phyloP scores from a whole-genome alignment of 2,329 filamentous ascomycete species.

The Fusarium setosum region DNA sequence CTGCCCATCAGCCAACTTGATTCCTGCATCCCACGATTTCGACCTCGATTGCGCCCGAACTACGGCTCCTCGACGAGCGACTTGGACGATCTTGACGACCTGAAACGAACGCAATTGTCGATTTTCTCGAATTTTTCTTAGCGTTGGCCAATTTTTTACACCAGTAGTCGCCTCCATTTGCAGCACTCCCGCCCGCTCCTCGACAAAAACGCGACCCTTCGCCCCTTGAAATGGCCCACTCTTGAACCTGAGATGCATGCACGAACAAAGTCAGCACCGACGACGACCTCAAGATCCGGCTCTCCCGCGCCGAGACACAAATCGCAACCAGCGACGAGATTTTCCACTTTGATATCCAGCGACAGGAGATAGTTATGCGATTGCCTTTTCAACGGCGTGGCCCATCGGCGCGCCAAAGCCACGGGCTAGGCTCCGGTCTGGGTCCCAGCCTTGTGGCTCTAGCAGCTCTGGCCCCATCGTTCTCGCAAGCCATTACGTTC shows the following conservation, averaged over 20 bases:
- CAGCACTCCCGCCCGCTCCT: conserved; percentile 15
- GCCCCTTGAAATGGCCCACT: conserved; percentile 44
- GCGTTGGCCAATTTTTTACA: not conserved
- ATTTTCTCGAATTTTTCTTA: conserved; percentile 7
- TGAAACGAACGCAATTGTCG: conserved; percentile 1
- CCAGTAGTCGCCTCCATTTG: not conserved
- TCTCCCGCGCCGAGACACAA: conserved; percentile 13
- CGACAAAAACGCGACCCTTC: conserved; percentile 28
- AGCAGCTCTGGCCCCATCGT: conserved; percentile 53
- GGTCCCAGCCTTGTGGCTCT: conserved; percentile 52
- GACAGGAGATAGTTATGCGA: conserved; percentile 57
- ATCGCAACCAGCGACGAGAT: conserved; percentile 4
- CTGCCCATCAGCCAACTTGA: conserved; percentile 33
- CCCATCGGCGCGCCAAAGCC: conserved; percentile 51
- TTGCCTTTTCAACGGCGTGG: conserved; percentile 56
- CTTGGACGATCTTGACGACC: conserved; percentile 3
- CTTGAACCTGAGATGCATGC: conserved; percentile 45
- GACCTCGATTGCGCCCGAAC: conserved; percentile 17
- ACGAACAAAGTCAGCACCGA: conserved; percentile 27
- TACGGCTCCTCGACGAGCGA: conserved; percentile 16
- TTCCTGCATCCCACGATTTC: conserved; percentile 33
- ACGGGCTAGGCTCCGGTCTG: conserved; percentile 40
- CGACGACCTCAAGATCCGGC: conserved; percentile 20
- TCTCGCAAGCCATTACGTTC: conserved; percentile 67
- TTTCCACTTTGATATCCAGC: conserved; percentile 23